phyloP scores from a whole-genome alignment of 805 yeast genomes.

The Hanseniaspora jakobsenii region DNA sequence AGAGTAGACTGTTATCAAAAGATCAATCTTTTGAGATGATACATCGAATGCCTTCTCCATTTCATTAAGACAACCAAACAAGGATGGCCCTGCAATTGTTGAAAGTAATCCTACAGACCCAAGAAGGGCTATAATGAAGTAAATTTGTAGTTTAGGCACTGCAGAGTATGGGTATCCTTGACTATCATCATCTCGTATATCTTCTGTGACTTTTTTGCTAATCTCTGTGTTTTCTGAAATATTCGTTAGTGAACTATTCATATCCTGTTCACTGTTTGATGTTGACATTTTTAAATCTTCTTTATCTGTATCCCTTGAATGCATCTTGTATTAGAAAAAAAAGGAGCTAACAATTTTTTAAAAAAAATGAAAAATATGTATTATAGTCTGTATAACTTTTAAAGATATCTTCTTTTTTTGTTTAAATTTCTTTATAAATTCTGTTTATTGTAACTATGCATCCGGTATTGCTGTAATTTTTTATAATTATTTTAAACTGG shows the following conservation, averaged over 20 bases:
- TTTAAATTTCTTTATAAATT: no score
- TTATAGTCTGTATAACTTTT: no score
- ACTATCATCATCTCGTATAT: constrained; percentile 9
- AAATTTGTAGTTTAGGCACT: constrained; percentile 33
- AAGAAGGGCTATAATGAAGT: constrained; percentile 31
- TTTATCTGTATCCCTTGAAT: no score
- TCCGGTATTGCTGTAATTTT: no score
- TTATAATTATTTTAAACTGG: no score
- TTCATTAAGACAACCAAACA: constrained; percentile 61
- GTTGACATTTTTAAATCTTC: no score
- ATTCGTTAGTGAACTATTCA: not conserved
- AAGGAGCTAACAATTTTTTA: no score
- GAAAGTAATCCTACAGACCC: constrained; percentile 51
- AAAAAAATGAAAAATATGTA: no score
- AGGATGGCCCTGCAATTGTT: constrained; percentile 62
- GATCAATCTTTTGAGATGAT: constrained; percentile 45
- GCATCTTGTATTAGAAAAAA: no score
- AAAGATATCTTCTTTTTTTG: no score
- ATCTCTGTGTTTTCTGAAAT: not conserved
- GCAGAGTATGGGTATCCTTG: constrained; percentile 33
- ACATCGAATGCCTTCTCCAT: constrained; percentile 45
- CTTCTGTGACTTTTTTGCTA: no score
- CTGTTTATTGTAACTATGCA: no score
- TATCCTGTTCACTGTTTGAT: not conserved
- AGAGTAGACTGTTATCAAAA: constrained; percentile 66